Conservation (phyloP, 2,329 filamentous ascomycete genomes). For the Aspergillus bombycis region DNA sequence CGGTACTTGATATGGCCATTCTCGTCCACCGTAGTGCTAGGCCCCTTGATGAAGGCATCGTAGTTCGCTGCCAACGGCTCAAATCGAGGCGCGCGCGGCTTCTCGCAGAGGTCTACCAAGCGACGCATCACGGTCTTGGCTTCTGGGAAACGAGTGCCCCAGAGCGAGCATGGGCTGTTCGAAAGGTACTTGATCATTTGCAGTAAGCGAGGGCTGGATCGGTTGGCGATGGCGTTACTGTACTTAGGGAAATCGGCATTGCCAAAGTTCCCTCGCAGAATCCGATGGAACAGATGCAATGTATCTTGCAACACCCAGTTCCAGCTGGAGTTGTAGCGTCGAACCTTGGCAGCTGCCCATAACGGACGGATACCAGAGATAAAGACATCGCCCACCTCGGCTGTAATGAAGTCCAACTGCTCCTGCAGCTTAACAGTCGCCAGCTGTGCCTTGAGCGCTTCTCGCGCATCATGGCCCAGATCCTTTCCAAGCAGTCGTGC, state of each 20-base stretch:
- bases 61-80: not conserved
- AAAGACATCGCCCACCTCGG: constrained; percentile 96
- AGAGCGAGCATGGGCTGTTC: not conserved
- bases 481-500: constrained; percentile 97
- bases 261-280: not conserved
- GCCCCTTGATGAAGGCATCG: constrained; percentile 78
- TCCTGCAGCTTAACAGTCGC: not conserved
- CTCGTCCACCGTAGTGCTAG: constrained; percentile 84
- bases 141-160: not conserved
- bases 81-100: constrained; percentile 96
- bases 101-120: not conserved
- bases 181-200: not conserved
- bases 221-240: not conserved
- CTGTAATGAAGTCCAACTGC: constrained; percentile 76
- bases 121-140: not conserved
- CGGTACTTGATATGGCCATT: constrained; percentile 91
- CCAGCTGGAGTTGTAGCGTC: constrained; percentile 97
- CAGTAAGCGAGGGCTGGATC: not conserved
- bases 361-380: constrained; percentile 91
- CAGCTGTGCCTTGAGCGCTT: constrained; percentile 86
- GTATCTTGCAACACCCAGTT: constrained; percentile 99
- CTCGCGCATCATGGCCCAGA: constrained; percentile 83
- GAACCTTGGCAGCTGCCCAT: constrained; percentile 90
- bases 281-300: constrained; percentile 56
- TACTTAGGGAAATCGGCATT: not conserved